phyloP scores from a whole-genome alignment of 345 rosid species.

The Linum trigynum region DNA sequence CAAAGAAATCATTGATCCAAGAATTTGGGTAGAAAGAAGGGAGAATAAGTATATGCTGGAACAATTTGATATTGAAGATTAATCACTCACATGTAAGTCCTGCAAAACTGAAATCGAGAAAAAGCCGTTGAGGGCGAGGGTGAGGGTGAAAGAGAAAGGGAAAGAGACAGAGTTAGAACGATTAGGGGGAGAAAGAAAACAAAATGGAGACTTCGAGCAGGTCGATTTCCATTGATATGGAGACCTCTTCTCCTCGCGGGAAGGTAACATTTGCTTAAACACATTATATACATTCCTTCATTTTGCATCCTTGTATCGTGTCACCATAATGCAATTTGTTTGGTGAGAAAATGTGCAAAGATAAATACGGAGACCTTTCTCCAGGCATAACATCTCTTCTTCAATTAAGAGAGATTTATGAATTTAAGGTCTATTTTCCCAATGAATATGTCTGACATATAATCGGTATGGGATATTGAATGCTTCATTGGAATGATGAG shows the following conservation, averaged over 20 bases:
- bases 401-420: not conserved
- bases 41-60: too few relatives aligned
- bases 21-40: not conserved
- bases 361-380: not conserved
- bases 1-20: not conserved
- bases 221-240: conserved; percentile 82
- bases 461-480: not conserved
- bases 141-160: conserved; percentile 18
- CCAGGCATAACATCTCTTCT: too few relatives aligned
- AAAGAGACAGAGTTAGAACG: conserved; percentile 2
- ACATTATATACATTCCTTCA: not conserved
- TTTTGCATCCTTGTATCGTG: conserved; percentile 10
- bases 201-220: conserved; percentile 81
- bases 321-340: not conserved
- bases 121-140: conserved; percentile 7
- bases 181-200: conserved; percentile 8
- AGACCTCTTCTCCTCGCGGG: conserved; percentile 50
- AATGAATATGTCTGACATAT: not conserved
- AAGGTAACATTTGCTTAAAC: conserved; percentile 37
- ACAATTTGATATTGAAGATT: not conserved
- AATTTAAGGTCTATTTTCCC: not conserved
- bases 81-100: not conserved
- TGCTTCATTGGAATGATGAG: not conserved
- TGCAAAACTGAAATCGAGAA: not conserved
- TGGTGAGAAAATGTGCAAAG: not conserved